phyloP scores from a whole-genome alignment of 345 rosid species.

The Lagerstroemia speciosa region DNA sequence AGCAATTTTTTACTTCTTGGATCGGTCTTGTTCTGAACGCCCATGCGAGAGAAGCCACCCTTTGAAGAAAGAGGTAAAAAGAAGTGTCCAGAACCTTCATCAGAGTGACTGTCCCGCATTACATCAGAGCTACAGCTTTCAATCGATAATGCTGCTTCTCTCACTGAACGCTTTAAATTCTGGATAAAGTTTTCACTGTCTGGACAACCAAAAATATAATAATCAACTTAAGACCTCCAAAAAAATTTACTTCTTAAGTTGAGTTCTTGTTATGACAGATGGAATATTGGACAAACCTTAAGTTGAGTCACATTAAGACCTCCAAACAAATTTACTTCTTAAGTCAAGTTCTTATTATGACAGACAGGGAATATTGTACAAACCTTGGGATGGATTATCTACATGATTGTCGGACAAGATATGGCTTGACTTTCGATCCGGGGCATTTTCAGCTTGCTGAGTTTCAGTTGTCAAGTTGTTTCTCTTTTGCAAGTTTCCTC shows the following conservation, averaged over 20 bases:
- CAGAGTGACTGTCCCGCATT: constrained; percentile 58
- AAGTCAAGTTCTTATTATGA: background rate
- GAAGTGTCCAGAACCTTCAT: constrained; percentile 77
- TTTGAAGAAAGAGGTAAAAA: constrained; percentile 62
- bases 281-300: constrained; percentile 38
- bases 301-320: too few species aligned
- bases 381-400: constrained; percentile 60
- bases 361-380: constrained; percentile 6
- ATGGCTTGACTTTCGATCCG: constrained; percentile 56
- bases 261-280: background rate
- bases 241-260: background rate
- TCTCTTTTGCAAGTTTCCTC: constrained; percentile 68
- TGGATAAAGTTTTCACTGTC: constrained; percentile 58
- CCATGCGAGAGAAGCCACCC: constrained; percentile 44
- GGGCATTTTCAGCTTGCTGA: constrained; percentile 49
- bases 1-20: constrained; percentile 46
- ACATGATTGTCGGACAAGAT: constrained; percentile 33
- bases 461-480: constrained; percentile 42
- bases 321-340: too few species aligned
- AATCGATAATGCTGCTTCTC: constrained; percentile 74
- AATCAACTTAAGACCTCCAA: constrained; percentile 8
- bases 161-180: constrained; percentile 80
- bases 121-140: constrained; percentile 58
- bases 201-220: constrained; percentile 29
- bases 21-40: constrained; percentile 44